A percentile compares a stretch with the other conserved stretches of the same genome.
phyloP scores from a whole-genome alignment of 2,329 filamentous ascomycete species.

The Paraphaeosphaeria sporulosa region DNA sequence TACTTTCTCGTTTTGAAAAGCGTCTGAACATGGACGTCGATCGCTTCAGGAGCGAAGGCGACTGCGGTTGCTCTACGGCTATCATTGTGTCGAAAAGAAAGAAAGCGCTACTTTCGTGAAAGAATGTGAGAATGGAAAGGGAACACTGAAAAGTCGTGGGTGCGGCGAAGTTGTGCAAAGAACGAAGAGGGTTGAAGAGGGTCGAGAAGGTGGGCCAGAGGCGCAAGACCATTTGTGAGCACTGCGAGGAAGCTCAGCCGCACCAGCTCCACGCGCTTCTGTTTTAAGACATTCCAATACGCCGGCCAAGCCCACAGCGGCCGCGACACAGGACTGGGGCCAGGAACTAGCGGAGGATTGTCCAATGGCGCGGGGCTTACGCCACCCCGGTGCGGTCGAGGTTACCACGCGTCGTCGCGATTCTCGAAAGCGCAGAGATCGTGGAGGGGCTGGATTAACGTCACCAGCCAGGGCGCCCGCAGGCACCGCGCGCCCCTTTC shows the following conservation, averaged over 20 bases:
- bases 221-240: not conserved
- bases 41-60: slow-evolving; percentile 9
- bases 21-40: slow-evolving; percentile 18
- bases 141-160: not conserved
- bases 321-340: not conserved
- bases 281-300: slow-evolving; percentile 16
- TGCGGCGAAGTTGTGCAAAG: not conserved
- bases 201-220: not conserved
- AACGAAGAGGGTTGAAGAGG: not conserved
- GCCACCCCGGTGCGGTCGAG: not conserved
- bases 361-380: slow-evolving; percentile 6
- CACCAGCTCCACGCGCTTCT: slow-evolving; percentile 9
- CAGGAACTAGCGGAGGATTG: not conserved
- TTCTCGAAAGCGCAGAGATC: not conserved
- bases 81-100: slow-evolving; percentile 4
- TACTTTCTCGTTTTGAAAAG: slow-evolving; percentile 13
- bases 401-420: slow-evolving; percentile 8
- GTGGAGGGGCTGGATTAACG: slow-evolving; percentile 11
- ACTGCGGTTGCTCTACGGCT: slow-evolving; percentile 14
- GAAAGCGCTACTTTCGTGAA: not conserved
- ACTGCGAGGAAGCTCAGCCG: slow-evolving; percentile 6
- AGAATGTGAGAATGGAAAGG: slow-evolving; percentile 1
- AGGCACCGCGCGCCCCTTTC: slow-evolving; percentile 8
- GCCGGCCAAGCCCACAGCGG: slow-evolving; percentile 5
- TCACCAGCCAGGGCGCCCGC: slow-evolving; percentile 6